Conservation (phyloP, 768 basidiomycete species). For the Leccinum boreale region DNA sequence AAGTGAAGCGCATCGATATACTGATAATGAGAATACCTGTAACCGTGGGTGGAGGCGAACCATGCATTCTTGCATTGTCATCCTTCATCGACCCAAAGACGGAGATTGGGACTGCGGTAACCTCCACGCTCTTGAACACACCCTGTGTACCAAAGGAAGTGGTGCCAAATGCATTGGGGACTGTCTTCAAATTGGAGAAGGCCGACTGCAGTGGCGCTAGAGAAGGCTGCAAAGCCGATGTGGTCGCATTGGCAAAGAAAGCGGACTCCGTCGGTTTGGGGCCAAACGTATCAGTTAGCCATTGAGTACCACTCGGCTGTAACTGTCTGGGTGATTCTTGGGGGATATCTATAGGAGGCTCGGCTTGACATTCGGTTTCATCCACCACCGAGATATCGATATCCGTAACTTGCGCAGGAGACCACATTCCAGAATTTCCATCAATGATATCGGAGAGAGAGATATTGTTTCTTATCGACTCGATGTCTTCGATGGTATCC, state of each 20-base stretch:
- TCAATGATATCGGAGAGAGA: slow-evolving; percentile 66
- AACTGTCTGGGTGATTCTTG: slow-evolving; percentile 7
- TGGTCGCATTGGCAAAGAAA: slow-evolving; percentile 14
- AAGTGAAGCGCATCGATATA: neutral
- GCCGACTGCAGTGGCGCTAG: slow-evolving; percentile 22
- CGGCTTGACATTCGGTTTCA: slow-evolving; percentile 18
- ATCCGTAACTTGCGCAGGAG: slow-evolving; percentile 26
- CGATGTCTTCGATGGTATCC: slow-evolving; percentile 75
- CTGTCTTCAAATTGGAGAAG: slow-evolving; percentile 34
- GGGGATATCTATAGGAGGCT: neutral
- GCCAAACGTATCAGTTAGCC: slow-evolving; percentile 33
- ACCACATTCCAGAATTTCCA: slow-evolving; percentile 39
- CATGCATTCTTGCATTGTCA: neutral
- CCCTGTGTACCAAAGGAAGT: slow-evolving; percentile 17
- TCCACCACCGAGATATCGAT: slow-evolving; percentile 23
- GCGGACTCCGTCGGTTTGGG: slow-evolving; percentile 24
- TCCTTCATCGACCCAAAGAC: slow-evolving; percentile 9
- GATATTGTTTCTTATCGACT: slow-evolving; percentile 56
- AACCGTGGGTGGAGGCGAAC: neutral
- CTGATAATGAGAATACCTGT: slow-evolving; percentile 12
- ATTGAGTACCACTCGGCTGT: slow-evolving; percentile 32
- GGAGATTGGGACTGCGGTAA: neutral
- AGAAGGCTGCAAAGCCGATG: slow-evolving; percentile 13
- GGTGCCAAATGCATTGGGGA: slow-evolving; percentile 34
- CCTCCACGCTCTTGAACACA: neutral